Evolutionary conservation across 2,329 filamentous ascomycete species (phyloP), one percentile per base, ranked within the genome.

Genomic region (Aureobasidium namibiae): DNA sequence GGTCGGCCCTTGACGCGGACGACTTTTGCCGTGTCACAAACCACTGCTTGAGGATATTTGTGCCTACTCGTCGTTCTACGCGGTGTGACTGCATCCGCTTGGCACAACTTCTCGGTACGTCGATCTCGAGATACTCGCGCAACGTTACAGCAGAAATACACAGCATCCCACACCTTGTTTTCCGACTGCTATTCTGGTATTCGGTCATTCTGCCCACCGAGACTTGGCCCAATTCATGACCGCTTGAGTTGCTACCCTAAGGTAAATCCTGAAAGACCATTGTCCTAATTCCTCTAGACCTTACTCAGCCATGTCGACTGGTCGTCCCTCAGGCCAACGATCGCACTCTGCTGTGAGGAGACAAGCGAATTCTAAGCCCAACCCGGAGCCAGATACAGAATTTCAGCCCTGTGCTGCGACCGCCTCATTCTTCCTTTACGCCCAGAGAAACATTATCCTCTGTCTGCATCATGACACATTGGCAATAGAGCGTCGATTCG

Each of bases 401-500:
- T 90, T 96, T 66, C 88, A 94, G 66, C 89, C 94, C 60, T 95
- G 89, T 72, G 90, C 91, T 18, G 91, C 94, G 31, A 97, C 94
- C 4, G 90, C 89, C 1, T 90, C 90, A 24, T 88, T 94, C 78
- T 88, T 99, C 65, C 81, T 99, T 26, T 96, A 95, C 73, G 86
- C 90, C 24, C 81, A 97, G 71, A 88, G 90, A 33, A 86, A 85
- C 56, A 83, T 86, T 7, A 85, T 99, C 61, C 80, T 96, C 24
- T 94, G 91, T 72, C 85, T 92, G 33, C 91, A 95, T 68, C 92
- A 97, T 75, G 92, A 97, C 70, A 95, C 89, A 3, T 76, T 99
- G 58, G 89, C 88, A 18, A 87, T 97, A 65, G 92, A 97, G 69
- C 81, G 91, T 62, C 83, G 88, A 18, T 97, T 97, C 70, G 85